Evolutionary conservation across 2,329 filamentous ascomycete species (phyloP), one percentile per base, ranked within the genome.

Genomic region (Cercospora sp.): DNA sequence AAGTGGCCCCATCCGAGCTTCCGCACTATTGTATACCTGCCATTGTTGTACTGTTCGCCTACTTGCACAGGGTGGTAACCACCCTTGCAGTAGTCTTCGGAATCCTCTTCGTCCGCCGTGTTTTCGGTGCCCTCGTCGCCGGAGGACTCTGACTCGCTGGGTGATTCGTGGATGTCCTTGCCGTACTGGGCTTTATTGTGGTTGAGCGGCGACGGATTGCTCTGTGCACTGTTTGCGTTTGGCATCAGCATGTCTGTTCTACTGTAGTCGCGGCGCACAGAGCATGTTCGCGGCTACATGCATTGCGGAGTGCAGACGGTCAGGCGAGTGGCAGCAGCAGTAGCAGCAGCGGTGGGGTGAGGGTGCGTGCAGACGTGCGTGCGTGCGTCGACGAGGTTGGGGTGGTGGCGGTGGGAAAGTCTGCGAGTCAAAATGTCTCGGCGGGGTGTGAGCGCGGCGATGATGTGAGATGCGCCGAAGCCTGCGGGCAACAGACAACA

Each of bases 1-100:
- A 98, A 99, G 79, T 98, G 94, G 71, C 95, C 95, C 94, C 94
- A 98, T 74, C 94, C 94, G 63, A 98, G 86, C 85, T 98, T 98
- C 82, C 94, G 91, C 80, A 98, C 91, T 67, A 98, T 90, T 16
- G 94, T 95, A 82, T 99, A 99, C 83, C 92, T 94, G 74, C 93
- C 94, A 80, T 98, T 93, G 80, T 98, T 98, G 87, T 97, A 98
- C 78, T 93, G 91, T 83, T 99, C 95, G 76, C 95, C 95, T 69
- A 98, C 91, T 76, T 89, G 87, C 61, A 99, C 95, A 2, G 95
- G 95, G 79, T 99, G 95, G 81, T 98, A 99, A 69, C 95, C 95
- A 77, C 95, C 95, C 83, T 98, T 98, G 87, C 94, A 97, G 84
- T 99, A 99, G 81, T 99, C 95, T 82, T 98, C 94, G 59, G 93